Percentiles rank a stretch among this genome's conserved stretches.
These are phyloP conservation scores for Backusella parvicylindrica DNA, from an alignment of 192 early-diverging fungal genomes.

Conservation along the genomic window DNA sequence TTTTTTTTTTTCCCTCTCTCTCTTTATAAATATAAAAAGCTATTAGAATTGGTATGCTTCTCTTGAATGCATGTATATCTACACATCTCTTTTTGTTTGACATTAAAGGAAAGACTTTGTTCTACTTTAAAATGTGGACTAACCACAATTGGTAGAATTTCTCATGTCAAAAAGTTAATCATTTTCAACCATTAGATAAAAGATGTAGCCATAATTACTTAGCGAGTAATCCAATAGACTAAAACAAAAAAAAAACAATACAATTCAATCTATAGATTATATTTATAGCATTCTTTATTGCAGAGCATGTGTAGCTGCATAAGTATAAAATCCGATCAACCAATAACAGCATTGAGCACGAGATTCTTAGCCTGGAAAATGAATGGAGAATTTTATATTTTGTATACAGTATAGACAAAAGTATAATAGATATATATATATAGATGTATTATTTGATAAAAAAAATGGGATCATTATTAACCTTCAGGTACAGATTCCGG, in stretches of 20 bases:
- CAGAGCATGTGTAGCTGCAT: not conserved
- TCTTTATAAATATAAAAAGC: not conserved
- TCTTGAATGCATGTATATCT: not conserved
- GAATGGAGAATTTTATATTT: not conserved
- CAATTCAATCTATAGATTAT: not conserved
- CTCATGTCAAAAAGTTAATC: not conserved
- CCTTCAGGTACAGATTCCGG: not conserved
- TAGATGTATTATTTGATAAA: no score
- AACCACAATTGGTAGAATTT: not conserved
- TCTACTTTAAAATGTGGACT: not conserved
- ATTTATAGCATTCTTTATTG: not conserved
- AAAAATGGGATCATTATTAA: no score
- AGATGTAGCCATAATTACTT: not conserved
- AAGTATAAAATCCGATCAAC: not conserved
- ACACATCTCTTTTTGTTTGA: not conserved
- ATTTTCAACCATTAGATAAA: not conserved
- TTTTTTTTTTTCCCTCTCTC: no score
- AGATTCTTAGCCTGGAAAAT: not conserved
- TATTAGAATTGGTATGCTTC: not conserved
- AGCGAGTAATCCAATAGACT: not conserved
- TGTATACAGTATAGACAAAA: no score
- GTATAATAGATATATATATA: no score
- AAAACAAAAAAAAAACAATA: not conserved
- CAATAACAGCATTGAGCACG: not conserved
- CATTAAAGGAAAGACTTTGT: not conserved